Evolutionary conservation across 2,329 filamentous ascomycete genomes (phyloP), one percentile per base, ranked within the genome.

Genomic region (Clonostachys sp.): DNA sequence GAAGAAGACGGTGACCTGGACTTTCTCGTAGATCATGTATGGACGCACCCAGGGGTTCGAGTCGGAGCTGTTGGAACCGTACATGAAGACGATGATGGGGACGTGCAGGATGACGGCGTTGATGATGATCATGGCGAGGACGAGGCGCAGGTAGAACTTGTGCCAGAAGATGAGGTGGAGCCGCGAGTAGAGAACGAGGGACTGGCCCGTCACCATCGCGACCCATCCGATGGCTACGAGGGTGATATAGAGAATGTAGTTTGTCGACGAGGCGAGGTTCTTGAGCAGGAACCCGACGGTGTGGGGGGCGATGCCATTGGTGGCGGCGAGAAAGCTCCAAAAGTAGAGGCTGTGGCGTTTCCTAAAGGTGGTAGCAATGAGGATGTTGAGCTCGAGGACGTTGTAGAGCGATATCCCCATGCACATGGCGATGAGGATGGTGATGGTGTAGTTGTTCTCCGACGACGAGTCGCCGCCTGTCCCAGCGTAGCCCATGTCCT

Each of bases 161-260:
- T 78, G 73, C n/a, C 69, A 70, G 4, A 78, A 65, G 16, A 84
- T 69, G 5, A 84, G 67, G 55, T 83, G 77, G 1, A 84, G 70
- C 5, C 80, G 72, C 4, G 78, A 83, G 64, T 80, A 84, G 3
- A 84, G 65, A 2, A 84, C 80, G 12, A 82, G 53, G 0, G 74
- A 73, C 56, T 81, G 77, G 0, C 79, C 80, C 6, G 78, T 80
- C 1, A 83, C 72, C 76, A 83, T 81, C 4, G 47, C 47, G n/a
- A 49, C 50, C 56, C 56, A 58, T 9, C 51, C 51, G 9, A 53
- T 34, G 34, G 43, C 39, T 38, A 49, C 39, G 5, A 49, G 7
- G 17, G 47, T 49, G 12, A 42, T 20, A 9, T 38, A 42, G 13
- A 45, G 20, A 9, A 36, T 12, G 34, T 39, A 45, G 12, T 12